Conservation (phyloP, 2,329 filamentous ascomycete genomes). For the Penicillium brasilianum region DNA sequence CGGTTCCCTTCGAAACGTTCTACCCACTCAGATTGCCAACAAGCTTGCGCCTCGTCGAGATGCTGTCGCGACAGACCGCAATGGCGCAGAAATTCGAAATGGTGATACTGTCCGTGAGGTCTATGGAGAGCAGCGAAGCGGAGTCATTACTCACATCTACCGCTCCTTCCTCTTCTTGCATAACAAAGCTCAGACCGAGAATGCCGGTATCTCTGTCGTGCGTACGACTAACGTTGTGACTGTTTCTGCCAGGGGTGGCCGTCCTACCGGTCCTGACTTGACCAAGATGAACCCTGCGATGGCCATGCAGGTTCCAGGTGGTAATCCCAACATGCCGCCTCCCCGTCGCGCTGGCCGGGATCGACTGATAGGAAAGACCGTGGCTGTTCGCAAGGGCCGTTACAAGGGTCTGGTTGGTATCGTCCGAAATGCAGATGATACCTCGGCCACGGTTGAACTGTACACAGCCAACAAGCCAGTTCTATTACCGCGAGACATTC, state of each 20-base stretch:
- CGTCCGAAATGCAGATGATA: slow-evolving; percentile 91
- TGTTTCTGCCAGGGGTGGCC: slow-evolving; percentile 90
- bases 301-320: slow-evolving; percentile 66
- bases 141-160: slow-evolving; percentile 91
- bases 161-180: slow-evolving; percentile 91
- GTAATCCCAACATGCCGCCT: slow-evolving; percentile 63
- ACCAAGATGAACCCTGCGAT: slow-evolving; percentile 91
- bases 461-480: slow-evolving; percentile 94
- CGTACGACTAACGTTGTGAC: slow-evolving; percentile 85
- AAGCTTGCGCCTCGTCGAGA: slow-evolving; percentile 81
- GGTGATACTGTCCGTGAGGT: slow-evolving; percentile 93
- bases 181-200: slow-evolving; percentile 81
- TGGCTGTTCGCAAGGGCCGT: slow-evolving; percentile 82
- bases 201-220: slow-evolving; percentile 87
- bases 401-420: slow-evolving; percentile 95
- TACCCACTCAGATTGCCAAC: slow-evolving; percentile 91
- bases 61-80: slow-evolving; percentile 88
- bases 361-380: slow-evolving; percentile 85
- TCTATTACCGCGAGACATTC: slow-evolving; percentile 76
- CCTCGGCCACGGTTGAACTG: slow-evolving; percentile 84
- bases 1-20: slow-evolving; percentile 76
- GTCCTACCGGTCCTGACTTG: slow-evolving; percentile 77
- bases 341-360: slow-evolving; percentile 79
- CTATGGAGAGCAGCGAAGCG: slow-evolving; percentile 81
- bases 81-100: slow-evolving; percentile 87